phyloP scores from a whole-genome alignment of 306 rosid genomes.

The Ceratonia siliqua region DNA sequence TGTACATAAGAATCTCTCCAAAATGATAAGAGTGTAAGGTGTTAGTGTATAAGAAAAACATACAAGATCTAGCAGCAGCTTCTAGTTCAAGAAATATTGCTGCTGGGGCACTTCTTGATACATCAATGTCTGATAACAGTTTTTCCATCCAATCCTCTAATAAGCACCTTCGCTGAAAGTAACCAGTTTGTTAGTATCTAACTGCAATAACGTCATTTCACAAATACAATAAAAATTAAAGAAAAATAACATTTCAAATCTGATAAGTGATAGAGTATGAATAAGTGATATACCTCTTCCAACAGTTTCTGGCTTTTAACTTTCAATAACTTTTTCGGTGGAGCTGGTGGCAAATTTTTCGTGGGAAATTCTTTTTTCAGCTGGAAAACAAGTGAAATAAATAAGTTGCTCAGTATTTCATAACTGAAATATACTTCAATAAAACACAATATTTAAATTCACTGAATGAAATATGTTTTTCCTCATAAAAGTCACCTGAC shows the following conservation, averaged over 20 bases:
- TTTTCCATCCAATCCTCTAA: constrained; percentile 88
- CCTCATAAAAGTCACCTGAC: neutral
- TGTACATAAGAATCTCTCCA: neutral
- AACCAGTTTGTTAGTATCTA: constrained; percentile 38
- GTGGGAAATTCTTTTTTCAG: constrained; percentile 63
- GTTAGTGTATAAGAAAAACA: constrained; percentile 42
- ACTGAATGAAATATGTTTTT: neutral
- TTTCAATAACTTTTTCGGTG: constrained; percentile 72
- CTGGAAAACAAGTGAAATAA: constrained; percentile 46
- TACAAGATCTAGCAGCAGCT: constrained; percentile 93
- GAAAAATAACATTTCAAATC: neutral
- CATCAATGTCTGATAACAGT: constrained; percentile 74
- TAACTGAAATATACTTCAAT: neutral
- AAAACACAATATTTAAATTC: neutral
- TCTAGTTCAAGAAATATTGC: constrained; percentile 94
- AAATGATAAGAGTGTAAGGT: constrained; percentile 1
- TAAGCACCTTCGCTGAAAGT: constrained; percentile 73
- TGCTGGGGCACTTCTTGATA: constrained; percentile 81
- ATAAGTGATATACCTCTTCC: constrained; percentile 66
- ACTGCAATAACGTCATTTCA: neutral
- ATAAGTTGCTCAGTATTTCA: constrained; percentile 11
- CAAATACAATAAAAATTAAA: neutral
- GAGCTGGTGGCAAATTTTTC: constrained; percentile 75
- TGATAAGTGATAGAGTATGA: constrained; percentile 21
- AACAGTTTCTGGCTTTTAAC: constrained; percentile 50